Evolutionary conservation across 106 monocot genomes (phyloP).

Genomic region (Dioscorea dumetorum): DNA sequence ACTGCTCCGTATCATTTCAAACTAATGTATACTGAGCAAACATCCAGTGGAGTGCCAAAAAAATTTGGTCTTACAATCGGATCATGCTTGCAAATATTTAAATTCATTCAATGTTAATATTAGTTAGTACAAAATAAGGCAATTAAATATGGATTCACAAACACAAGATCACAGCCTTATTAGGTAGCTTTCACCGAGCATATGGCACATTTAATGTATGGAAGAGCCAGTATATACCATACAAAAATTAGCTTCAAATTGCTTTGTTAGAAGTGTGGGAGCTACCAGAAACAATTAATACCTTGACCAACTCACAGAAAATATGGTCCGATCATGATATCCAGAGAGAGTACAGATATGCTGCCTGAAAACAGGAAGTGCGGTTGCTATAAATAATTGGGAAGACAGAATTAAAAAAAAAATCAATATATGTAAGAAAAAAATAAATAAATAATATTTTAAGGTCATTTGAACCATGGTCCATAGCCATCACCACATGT

Average conservation of each 20-base stretch:
- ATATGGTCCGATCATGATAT: constrained; percentile 65
- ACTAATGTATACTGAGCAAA: too few species aligned
- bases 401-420: too few species aligned
- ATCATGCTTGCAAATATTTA: too few species aligned
- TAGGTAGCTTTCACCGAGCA: neutral
- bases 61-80: too few species aligned
- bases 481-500: constrained; percentile 14
- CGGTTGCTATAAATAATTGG: neutral
- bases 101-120: too few species aligned
- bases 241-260: neutral
- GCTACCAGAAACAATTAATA: constrained; percentile 4
- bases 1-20: too few species aligned
- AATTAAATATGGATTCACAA: too few species aligned
- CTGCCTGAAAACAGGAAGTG: constrained; percentile 37
- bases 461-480: constrained; percentile 42
- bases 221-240: neutral
- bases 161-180: too few species aligned
- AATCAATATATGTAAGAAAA: too few species aligned
- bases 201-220: neutral
- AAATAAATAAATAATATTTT: neutral
- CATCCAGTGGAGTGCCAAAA: too few species aligned
- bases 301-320: constrained; percentile 87
- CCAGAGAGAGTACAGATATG: constrained; percentile 63
- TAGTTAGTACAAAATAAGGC: too few species aligned
- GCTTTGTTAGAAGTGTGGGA: neutral